phyloP scores from a whole-genome alignment of 768 basidiomycete genomes.

The Coprinopsis sp. region DNA sequence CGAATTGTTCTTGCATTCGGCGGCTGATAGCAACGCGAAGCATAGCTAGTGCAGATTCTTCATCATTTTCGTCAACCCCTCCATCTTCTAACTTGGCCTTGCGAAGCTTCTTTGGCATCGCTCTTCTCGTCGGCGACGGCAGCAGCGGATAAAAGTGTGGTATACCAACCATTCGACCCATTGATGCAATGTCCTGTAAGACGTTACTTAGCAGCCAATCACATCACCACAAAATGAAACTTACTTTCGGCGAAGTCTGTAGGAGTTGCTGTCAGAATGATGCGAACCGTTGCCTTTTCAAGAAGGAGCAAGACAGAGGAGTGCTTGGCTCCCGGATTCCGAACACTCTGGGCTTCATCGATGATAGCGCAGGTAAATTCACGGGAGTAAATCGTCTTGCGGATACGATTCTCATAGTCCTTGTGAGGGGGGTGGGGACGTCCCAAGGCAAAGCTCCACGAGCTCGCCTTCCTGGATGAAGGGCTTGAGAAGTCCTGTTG shows the following conservation, averaged over 20 bases:
- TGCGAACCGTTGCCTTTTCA: constrained; percentile 5
- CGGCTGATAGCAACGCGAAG: constrained; percentile 9
- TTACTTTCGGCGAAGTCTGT: constrained; percentile 20
- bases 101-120: constrained; percentile 11
- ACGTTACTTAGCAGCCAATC: background rate
- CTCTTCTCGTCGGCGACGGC: constrained; percentile 19
- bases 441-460: background rate
- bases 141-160: constrained; percentile 18
- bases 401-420: background rate
- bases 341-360: constrained; percentile 22
- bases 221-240: background rate
- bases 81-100: constrained; percentile 7
- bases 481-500: background rate
- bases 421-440: background rate
- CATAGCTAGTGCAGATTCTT: constrained; percentile 7
- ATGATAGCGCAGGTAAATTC: constrained; percentile 13
- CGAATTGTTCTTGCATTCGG: constrained; percentile 15
- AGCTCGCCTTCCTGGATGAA: background rate
- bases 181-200: constrained; percentile 12
- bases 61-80: constrained; percentile 2
- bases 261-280: constrained; percentile 24
- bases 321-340: constrained; percentile 15
- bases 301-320: constrained; percentile 11
- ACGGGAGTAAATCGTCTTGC: constrained; percentile 14
- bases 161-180: constrained; percentile 25